These are phyloP conservation scores for Aspergillus sergii DNA, from an alignment of 2,329 filamentous ascomycete genomes.

Conservation along the genomic window DNA sequence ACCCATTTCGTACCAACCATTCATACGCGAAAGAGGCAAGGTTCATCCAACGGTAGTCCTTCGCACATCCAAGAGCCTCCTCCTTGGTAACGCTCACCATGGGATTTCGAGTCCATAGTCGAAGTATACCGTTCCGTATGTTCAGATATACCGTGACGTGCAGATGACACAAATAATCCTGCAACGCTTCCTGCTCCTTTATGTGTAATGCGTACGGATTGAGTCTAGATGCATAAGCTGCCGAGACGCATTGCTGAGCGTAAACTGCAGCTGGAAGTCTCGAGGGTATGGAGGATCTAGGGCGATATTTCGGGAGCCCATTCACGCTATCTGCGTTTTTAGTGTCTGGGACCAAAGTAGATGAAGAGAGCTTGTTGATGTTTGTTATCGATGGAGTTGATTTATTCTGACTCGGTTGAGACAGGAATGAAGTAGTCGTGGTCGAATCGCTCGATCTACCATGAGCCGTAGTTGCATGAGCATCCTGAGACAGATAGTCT, in stretches of 20 bases:
- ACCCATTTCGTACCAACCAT: conserved; percentile 87
- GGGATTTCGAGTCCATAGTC: conserved; percentile 86
- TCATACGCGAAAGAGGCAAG: conserved; percentile 86
- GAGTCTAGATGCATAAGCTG: conserved; percentile 84
- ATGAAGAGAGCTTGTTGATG: conserved; percentile 17
- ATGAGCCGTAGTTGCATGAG: conserved; percentile 21
- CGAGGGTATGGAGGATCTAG: conserved; percentile 81
- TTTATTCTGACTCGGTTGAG: conserved; percentile 26
- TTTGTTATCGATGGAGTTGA: conserved; percentile 30
- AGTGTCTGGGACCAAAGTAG: conserved; percentile 19
- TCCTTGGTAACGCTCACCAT: conserved; percentile 77
- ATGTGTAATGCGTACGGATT: conserved; percentile 87
- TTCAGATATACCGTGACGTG: conserved; percentile 97
- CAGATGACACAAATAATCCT: conserved; percentile 77
- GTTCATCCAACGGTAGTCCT: conserved; percentile 84
- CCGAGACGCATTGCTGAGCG: conserved; percentile 86
- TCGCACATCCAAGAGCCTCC: conserved; percentile 88
- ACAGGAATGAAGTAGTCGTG: conserved; percentile 29
- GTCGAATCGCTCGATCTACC: conserved; percentile 31
- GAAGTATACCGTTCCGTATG: conserved; percentile 89
- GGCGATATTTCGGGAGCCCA: conserved; percentile 58
- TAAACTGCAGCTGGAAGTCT: conserved; percentile 74
- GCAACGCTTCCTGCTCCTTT: conserved; percentile 79
- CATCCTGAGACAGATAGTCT: conserved; percentile 17
- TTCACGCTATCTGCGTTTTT: conserved; percentile 29